Base-by-base conservation (phyloP, 2,329 filamentous ascomycete species). In the Fusarium ramigenum region DNA sequence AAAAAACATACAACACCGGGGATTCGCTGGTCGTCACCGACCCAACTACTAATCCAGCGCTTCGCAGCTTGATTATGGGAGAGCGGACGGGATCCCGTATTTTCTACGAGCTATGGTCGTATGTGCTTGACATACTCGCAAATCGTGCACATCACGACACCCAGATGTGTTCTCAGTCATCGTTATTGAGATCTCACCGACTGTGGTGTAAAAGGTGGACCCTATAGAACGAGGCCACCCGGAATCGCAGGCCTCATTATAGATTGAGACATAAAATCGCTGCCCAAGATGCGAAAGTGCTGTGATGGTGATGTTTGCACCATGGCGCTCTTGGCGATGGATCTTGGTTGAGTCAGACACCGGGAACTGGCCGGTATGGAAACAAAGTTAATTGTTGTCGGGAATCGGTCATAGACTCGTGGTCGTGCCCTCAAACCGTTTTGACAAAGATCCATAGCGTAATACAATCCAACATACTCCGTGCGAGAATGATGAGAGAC, bases 41-140 rank as follows among this genome's bases (percentile, higher is more conserved):
- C 52, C 52, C 52, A 54, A 54, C 50, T 54, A 54, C 50, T 54
- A 54, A 54, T 30, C 52, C 52, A 54, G 50, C 50, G 50, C 36
- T 54, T 40, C 36, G 50, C 50, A 57, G 39, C 39, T 58, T 62
- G 53, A 46, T 50, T 46, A 58, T 58, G 50, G 60, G 60, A 62
- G 50, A 62, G 60, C 60, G 25, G 40, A 49, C 64, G 64, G 44
- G 60, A 67, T 60, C 53, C 65, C 65, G 62, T 42, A 40, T 50
- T 66, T 42, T 66, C 47, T 60, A 32, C 47, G 39, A 60, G 47
- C 54, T 68, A 36, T 68, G 65, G 54, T 56, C 62, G 62, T 61
- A 68, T 66, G 62, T 68, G 16, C 14, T 43, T 18, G 23, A n/a
- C 1, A 4, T 2, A 4, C 11, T 3, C 9, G 30, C 12, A 43